phyloP scores from a whole-genome alignment of 176 grass and related monocot genomes.

The Musa schizocarpa region DNA sequence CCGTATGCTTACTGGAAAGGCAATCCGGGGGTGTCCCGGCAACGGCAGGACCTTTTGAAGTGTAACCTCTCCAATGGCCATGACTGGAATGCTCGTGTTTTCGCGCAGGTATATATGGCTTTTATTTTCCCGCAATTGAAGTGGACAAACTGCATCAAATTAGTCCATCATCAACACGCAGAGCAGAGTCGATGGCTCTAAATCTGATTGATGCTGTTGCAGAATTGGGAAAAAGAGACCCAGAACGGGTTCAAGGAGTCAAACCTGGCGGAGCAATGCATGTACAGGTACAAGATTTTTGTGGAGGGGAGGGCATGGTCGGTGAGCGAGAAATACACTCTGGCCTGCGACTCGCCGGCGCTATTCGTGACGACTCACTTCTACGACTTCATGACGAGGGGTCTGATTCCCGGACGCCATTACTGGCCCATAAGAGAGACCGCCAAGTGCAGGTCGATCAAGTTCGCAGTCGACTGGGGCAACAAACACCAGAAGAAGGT shows the following conservation, averaged over 20 bases:
- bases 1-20: slow-evolving; percentile 61
- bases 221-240: slow-evolving; percentile 32
- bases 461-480: slow-evolving; percentile 48
- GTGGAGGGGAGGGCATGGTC: slow-evolving; percentile 48
- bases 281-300: slow-evolving; percentile 63
- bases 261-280: slow-evolving; percentile 45
- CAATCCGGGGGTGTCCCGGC: neutral
- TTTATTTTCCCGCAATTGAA: neutral
- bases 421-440: slow-evolving; percentile 43
- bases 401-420: slow-evolving; percentile 38
- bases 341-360: slow-evolving; percentile 46
- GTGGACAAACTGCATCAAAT: neutral
- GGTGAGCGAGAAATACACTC: slow-evolving; percentile 54
- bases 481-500: slow-evolving; percentile 31
- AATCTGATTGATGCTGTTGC: neutral
- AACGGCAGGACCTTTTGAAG: slow-evolving; percentile 27
- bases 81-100: slow-evolving; percentile 50
- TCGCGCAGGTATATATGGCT: slow-evolving; percentile 22
- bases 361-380: slow-evolving; percentile 29
- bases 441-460: slow-evolving; percentile 43
- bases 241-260: slow-evolving; percentile 33
- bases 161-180: neutral
- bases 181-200: neutral
- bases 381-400: slow-evolving; percentile 46
- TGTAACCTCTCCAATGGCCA: slow-evolving; percentile 32